Conservation (phyloP, 2,329 filamentous ascomycete genomes). For the Claviceps maximensis region DNA sequence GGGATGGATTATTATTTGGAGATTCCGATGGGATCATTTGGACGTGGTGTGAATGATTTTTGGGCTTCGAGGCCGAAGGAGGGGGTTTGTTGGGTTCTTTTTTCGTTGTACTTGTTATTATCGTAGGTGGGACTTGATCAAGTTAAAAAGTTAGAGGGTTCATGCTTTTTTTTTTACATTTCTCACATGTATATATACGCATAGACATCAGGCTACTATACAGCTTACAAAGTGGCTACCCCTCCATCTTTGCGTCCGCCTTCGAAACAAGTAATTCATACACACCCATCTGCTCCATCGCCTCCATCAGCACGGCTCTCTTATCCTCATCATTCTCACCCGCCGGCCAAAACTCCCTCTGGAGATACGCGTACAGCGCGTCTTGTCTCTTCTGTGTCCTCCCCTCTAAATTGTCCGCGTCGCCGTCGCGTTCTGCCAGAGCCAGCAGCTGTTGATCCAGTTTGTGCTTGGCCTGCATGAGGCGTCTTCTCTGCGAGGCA, state of each 20-base stretch:
- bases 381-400: conserved; percentile 17
- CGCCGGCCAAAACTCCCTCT: conserved; percentile 23
- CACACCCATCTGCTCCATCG: conserved; percentile 31
- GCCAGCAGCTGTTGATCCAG: conserved; percentile 26
- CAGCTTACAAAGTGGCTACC: too few species aligned
- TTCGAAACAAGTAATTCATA: conserved; percentile 18
- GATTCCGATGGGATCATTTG: too few species aligned
- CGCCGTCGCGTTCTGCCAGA: conserved; percentile 15
- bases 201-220: too few species aligned
- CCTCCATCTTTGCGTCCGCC: background rate
- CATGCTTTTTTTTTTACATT: too few species aligned
- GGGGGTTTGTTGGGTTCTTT: too few species aligned
- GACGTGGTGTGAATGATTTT: too few species aligned
- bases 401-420: conserved; percentile 23
- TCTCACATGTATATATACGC: background rate
- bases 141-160: too few species aligned
- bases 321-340: conserved; percentile 12
- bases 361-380: conserved; percentile 30
- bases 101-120: too few species aligned
- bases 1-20: too few species aligned
- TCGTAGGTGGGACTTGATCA: too few species aligned
- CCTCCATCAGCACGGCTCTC: conserved; percentile 14
- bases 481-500: conserved; percentile 24
- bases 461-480: conserved; percentile 28
- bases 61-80: too few species aligned